A percentile compares a stretch with the other conserved stretches of the same genome.
Conservation (phyloP, 192 early-diverging fungal species). For the Gamsiella multidivaricata region DNA sequence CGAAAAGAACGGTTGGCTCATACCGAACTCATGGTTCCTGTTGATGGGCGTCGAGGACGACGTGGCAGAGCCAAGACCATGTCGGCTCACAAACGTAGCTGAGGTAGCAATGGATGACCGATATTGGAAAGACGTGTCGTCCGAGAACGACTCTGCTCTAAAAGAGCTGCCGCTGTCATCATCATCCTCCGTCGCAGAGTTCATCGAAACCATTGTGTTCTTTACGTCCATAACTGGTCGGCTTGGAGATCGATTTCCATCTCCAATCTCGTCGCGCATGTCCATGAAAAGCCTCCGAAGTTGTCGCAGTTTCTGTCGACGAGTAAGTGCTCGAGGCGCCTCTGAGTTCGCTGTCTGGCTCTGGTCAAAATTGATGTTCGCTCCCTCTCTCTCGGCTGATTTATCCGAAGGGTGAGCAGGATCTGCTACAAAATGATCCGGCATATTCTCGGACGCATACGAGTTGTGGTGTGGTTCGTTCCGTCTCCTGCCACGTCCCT, state of each 20-base stretch:
- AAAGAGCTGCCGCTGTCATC: conserved; percentile 22
- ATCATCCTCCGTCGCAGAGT: neutral
- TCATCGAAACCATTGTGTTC: neutral
- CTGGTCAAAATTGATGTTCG: too few species aligned
- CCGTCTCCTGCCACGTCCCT: neutral
- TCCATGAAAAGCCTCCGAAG: conserved; percentile 50
- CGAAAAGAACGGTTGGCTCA: neutral
- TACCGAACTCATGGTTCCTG: conserved; percentile 1
- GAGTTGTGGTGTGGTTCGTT: neutral
- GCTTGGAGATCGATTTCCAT: conserved; percentile 4
- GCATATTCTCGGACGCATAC: neutral
- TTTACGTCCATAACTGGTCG: neutral
- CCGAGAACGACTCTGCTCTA: conserved; percentile 40
- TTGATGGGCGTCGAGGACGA: neutral
- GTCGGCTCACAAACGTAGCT: conserved; percentile 2
- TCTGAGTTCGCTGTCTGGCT: neutral
- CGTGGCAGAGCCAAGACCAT: neutral
- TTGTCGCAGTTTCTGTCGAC: conserved; percentile 41
- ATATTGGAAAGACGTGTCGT: conserved; percentile 34
- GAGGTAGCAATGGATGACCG: conserved; percentile 10
- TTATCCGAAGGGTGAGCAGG: neutral
- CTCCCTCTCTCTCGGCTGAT: neutral
- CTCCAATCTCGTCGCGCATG: conserved; percentile 46
- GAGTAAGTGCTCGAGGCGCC: conserved; percentile 2
- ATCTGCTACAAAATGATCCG: neutral